Evolutionary conservation across 805 yeast genomes (phyloP).

Genomic region (Nakazawaea wickerhamii): DNA sequence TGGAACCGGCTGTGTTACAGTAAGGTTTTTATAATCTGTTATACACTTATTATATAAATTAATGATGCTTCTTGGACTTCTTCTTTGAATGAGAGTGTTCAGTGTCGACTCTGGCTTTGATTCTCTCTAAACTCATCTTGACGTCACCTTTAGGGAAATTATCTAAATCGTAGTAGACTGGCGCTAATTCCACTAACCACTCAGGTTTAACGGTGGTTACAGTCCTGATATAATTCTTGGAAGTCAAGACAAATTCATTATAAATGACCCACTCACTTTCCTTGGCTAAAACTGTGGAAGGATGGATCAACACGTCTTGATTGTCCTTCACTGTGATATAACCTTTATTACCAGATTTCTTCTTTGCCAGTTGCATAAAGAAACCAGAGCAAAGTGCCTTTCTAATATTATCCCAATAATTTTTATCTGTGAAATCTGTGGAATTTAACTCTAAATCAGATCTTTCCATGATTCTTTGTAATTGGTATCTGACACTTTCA

Average conservation of each 20-base stretch:
- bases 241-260: conserved; percentile 91
- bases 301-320: conserved; percentile 93
- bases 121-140: conserved; percentile 60
- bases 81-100: conserved; percentile 25
- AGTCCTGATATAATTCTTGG: conserved; percentile 90
- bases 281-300: conserved; percentile 83
- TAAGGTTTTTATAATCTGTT: too few relatives aligned
- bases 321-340: conserved; percentile 91
- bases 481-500: conserved; percentile 79
- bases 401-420: conserved; percentile 71
- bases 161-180: conserved; percentile 59
- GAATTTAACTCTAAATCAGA: conserved; percentile 69
- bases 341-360: conserved; percentile 75
- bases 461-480: conserved; percentile 76
- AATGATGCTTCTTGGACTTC: conserved; percentile 12
- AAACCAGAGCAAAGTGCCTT: conserved; percentile 89
- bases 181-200: conserved; percentile 82
- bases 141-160: conserved; percentile 70
- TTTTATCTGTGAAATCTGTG: conserved; percentile 58
- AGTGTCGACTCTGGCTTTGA: conserved; percentile 41
- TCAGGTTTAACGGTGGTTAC: conserved; percentile 89
- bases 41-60: too few relatives aligned
- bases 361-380: conserved; percentile 97
- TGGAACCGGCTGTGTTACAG: too few relatives aligned
- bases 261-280: conserved; percentile 92